A percentile compares a stretch with the other conserved stretches of the same genome.
phyloP scores from a whole-genome alignment of 352 stramenopile genomes.

The Phytopythium mirpurense region DNA sequence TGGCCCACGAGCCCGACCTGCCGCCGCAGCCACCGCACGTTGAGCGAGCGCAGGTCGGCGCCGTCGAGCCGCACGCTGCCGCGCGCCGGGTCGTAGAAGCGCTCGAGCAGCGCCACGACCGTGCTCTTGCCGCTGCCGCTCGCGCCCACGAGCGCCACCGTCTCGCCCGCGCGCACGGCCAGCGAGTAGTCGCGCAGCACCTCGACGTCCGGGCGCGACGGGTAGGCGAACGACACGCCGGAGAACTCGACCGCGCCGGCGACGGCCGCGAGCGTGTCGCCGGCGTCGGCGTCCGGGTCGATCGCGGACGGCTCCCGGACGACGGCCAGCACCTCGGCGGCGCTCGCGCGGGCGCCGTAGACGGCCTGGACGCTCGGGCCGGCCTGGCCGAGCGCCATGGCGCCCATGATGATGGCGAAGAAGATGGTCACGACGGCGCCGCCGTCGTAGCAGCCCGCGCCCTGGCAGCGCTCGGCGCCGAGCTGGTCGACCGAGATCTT shows the following conservation, averaged over 20 bases:
- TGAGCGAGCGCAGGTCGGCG: slow-evolving; percentile 47
- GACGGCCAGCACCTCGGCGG: slow-evolving; percentile 46
- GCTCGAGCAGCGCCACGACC: slow-evolving; percentile 84
- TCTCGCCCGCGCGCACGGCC: slow-evolving; percentile 36
- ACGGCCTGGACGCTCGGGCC: slow-evolving; percentile 40
- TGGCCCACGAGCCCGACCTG: slow-evolving; percentile 91
- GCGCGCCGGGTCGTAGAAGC: slow-evolving; percentile 85
- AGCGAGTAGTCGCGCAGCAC: slow-evolving; percentile 37
- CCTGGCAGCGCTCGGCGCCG: slow-evolving; percentile 14
- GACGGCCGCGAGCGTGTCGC: slow-evolving; percentile 19
- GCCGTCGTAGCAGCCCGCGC: slow-evolving; percentile 34
- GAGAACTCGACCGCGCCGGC: slow-evolving; percentile 47
- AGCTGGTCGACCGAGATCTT: slow-evolving; percentile 35
- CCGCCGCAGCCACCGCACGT: slow-evolving; percentile 60
- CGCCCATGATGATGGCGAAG: slow-evolving; percentile 39
- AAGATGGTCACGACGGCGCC: slow-evolving; percentile 48
- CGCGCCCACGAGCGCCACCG: slow-evolving; percentile 38
- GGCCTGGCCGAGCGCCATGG: slow-evolving; percentile 49
- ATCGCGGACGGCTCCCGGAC: slow-evolving; percentile 41
- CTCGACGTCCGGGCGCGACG: slow-evolving; percentile 29
- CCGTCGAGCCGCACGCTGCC: slow-evolving; percentile 21
- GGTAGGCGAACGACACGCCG: slow-evolving; percentile 60
- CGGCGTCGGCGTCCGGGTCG: slow-evolving; percentile 21
- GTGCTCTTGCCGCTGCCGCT: slow-evolving; percentile 75
- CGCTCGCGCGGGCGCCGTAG: slow-evolving; percentile 25